Percentiles rank a stretch among this genome's conserved stretches.
Evolutionary conservation across 805 yeast genomes (phyloP).

Genomic region (Schwanniomyces occidentalis): DNA sequence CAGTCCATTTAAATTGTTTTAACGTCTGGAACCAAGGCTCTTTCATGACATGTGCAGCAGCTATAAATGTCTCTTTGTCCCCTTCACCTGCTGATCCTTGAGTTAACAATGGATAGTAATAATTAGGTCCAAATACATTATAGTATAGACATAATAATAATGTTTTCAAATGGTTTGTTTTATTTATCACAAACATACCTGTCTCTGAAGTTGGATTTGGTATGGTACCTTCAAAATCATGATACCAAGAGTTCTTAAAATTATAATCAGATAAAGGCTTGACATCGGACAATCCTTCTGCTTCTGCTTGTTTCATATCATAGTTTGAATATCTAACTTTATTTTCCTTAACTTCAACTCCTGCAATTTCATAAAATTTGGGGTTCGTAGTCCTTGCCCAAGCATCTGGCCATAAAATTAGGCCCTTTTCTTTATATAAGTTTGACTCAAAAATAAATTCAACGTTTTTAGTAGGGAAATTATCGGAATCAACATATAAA

Average conservation of each 20-base stretch:
- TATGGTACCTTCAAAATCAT: slow-evolving; percentile 61
- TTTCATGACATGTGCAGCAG: slow-evolving; percentile 58
- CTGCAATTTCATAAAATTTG: slow-evolving; percentile 54
- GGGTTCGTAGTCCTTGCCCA: slow-evolving; percentile 73
- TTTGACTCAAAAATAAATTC: slow-evolving; percentile 48
- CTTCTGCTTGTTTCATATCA: slow-evolving; percentile 35
- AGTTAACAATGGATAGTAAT: slow-evolving; percentile 65
- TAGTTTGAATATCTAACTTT: slow-evolving; percentile 34
- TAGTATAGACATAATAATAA: slow-evolving; percentile 62
- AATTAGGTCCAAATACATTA: slow-evolving; percentile 63
- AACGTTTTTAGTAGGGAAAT: slow-evolving; percentile 43
- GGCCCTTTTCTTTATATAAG: slow-evolving; percentile 45
- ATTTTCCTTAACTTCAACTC: slow-evolving; percentile 29
- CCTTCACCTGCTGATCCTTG: slow-evolving; percentile 81
- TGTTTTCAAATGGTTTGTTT: slow-evolving; percentile 57
- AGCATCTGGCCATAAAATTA: slow-evolving; percentile 68
- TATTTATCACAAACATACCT: slow-evolving; percentile 66
- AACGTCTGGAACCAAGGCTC: slow-evolving; percentile 53
- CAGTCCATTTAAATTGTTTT: slow-evolving; percentile 45
- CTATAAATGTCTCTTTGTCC: slow-evolving; percentile 74
- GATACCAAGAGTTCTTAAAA: slow-evolving; percentile 43
- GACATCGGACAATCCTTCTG: slow-evolving; percentile 28
- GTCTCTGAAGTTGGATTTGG: slow-evolving; percentile 72
- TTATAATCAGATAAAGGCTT: slow-evolving; percentile 24
- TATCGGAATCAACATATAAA: slow-evolving; percentile 52